phyloP scores from a whole-genome alignment of 805 yeast genomes.

The Metschnikowia chrysomelidarum region DNA sequence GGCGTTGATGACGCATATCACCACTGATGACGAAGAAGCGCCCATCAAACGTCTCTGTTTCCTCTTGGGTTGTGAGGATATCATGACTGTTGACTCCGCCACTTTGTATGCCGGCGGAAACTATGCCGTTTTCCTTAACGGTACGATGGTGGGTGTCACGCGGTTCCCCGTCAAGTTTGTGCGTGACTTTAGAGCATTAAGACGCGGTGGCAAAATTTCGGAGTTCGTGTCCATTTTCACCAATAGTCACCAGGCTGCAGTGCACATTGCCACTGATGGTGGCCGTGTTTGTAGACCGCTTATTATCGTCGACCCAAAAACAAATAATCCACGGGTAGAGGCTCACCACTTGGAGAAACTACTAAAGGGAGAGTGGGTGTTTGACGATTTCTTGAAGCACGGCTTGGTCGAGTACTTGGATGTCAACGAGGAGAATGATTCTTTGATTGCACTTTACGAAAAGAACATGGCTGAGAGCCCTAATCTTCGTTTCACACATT shows the following conservation, averaged over 20 bases:
- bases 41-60: conserved; percentile 79
- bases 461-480: conserved; percentile 45
- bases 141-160: conserved; percentile 90
- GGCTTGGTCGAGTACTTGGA: conserved; percentile 95
- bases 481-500: conserved; percentile 63
- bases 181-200: conserved; percentile 66
- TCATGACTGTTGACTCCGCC: conserved; percentile 76
- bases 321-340: conserved; percentile 55
- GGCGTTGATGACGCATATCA: conserved; percentile 97
- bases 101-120: conserved; percentile 74
- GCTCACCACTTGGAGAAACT: conserved; percentile 66
- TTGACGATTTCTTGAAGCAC: conserved; percentile 81
- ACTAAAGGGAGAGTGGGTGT: conserved; percentile 69
- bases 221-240: conserved; percentile 90
- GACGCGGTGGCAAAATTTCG: conserved; percentile 83
- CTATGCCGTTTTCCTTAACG: conserved; percentile 85
- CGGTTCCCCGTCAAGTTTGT: conserved; percentile 86
- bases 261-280: conserved; percentile 98
- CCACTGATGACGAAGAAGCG: conserved; percentile 95
- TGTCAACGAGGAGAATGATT: conserved; percentile 96
- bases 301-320: conserved; percentile 76
- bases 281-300: conserved; percentile 97
- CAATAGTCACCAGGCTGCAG: conserved; percentile 86
- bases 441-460: conserved; percentile 88
- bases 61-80: conserved; percentile 86